Base-by-base conservation (phyloP, 2,329 filamentous ascomycete species). In the Sporothrix mexicana region DNA sequence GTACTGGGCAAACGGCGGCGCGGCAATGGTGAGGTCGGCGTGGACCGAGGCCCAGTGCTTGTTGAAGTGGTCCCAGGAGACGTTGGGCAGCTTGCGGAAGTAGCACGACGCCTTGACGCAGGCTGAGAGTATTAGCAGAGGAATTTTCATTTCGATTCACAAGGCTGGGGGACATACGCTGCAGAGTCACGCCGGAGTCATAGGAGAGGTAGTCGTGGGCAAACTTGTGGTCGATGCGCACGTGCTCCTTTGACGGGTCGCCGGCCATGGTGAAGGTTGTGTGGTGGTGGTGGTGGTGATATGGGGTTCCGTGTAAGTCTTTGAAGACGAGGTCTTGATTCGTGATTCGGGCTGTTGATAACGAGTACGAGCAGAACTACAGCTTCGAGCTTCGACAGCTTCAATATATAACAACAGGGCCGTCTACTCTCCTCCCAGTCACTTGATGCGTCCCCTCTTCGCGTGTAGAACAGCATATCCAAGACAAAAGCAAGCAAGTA, bases 51-150 rank as follows among this genome's bases (percentile, higher is more conserved):
- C 61, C 62, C 61, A 72, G 49, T 68, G 70, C 49, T 68, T 68
- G 51, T 49, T 2, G 25, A 72, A 72, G 41, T 72, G 70, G 23
- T 68, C 70, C 9, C 17, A 72, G 8, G 70, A 72, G 36, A 72
- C 62, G 12, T 41, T 41, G 12, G 41, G 41, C 23, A 20, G 25
- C 17, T 61, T 69, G 23, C 43, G 41, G 45, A 72, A 72, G 64
- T 53, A 72, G 51, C 49, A 72, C 8, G 62, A 69, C 20, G 70
- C 70, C 25, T 72, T 72, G 70, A 72, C 70, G 53, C 62, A 68
- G 12, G 62, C 70, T 72, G 62, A 2, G 2, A 20, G 0, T 0
- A n/a, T 64, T 23, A 43, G 36, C 5, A 3, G 9, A 1, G 20
- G 36, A 8, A 1, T 8, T 6, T 43, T 8, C 17, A 57, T 10